phyloP scores from a whole-genome alignment of 2,329 filamentous ascomycete species.

The Zasmidium citrigriseum region DNA sequence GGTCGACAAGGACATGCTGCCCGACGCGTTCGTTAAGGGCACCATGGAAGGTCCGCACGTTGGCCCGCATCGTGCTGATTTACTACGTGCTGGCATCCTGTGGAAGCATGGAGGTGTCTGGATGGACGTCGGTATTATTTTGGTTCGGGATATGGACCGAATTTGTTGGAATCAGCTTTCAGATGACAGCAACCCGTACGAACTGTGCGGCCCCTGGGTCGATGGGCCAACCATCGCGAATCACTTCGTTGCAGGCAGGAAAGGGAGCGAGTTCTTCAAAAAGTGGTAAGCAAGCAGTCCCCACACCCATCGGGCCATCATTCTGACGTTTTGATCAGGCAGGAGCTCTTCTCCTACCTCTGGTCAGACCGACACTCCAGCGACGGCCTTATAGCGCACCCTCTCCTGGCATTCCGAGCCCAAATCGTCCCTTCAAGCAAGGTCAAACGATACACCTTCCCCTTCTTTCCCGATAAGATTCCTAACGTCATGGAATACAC shows the following conservation, averaged over 20 bases:
- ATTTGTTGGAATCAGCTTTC: slow-evolving; percentile 42
- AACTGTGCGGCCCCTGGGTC: slow-evolving; percentile 30
- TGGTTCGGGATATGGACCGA: slow-evolving; percentile 40
- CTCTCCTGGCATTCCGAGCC: slow-evolving; percentile 5
- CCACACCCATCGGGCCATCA: too few relatives aligned
- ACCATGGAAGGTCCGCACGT: slow-evolving; percentile 48
- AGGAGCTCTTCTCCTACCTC: slow-evolving; percentile 21
- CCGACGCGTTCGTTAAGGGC: slow-evolving; percentile 43
- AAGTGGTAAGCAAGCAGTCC: neutral
- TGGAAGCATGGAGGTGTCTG: slow-evolving; percentile 42
- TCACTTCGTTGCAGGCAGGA: slow-evolving; percentile 47
- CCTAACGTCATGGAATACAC: slow-evolving; percentile 12
- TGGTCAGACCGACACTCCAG: slow-evolving; percentile 10
- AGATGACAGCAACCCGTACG: slow-evolving; percentile 39
- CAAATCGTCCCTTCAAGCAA: neutral
- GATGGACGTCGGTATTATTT: slow-evolving; percentile 43
- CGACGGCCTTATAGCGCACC: slow-evolving; percentile 9
- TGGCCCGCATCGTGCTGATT: slow-evolving; percentile 49
- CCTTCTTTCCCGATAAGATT: neutral
- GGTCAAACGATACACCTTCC: neutral
- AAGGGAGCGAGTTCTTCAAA: slow-evolving; percentile 41
- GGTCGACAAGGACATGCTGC: slow-evolving; percentile 36
- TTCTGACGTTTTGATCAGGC: too few relatives aligned
- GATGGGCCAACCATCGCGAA: slow-evolving; percentile 39
- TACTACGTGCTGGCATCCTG: slow-evolving; percentile 47